These are phyloP conservation scores for Penicillium sp. DNA, from an alignment of 2,329 filamentous ascomycete genomes.

Conservation along the genomic window DNA sequence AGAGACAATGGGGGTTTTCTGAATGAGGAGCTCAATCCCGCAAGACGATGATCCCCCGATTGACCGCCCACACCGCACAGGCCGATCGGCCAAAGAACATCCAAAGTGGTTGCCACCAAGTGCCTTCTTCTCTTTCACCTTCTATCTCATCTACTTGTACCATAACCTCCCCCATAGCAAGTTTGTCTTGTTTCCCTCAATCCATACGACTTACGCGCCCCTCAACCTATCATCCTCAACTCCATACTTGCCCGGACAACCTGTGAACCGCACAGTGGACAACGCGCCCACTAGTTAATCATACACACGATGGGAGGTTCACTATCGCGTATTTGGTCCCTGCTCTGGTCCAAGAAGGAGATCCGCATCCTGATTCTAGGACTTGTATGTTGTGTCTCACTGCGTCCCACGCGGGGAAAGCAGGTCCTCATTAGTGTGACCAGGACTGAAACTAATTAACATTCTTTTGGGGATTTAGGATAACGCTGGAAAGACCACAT, in stretches of 20 bases:
- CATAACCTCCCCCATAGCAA: background rate
- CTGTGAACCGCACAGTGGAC: background rate
- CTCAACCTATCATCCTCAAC: background rate
- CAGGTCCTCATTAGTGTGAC: background rate
- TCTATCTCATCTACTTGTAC: conserved; percentile 7
- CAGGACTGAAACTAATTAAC: conserved; percentile 12
- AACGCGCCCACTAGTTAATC: conserved; percentile 1
- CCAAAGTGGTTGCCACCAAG: conserved; percentile 24
- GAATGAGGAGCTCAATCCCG: conserved; percentile 13
- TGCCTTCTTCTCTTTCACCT: conserved; percentile 6
- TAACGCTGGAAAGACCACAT: conserved; percentile 96
- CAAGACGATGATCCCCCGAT: conserved; percentile 17
- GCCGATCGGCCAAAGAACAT: conserved; percentile 17
- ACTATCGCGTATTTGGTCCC: conserved; percentile 61
- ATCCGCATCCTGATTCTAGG: conserved; percentile 93
- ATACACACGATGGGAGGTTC: conserved; percentile 53
- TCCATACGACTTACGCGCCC: background rate
- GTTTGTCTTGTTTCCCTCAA: background rate
- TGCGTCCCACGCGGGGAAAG: conserved; percentile 13
- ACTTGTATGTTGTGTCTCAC: conserved; percentile 61
- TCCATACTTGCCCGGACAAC: background rate
- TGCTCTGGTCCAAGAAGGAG: conserved; percentile 93
- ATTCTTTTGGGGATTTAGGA: conserved; percentile 58
- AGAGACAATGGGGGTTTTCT: conserved; percentile 7
- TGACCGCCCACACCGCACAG: conserved; percentile 28